Evolutionary conservation across 345 rosid species (phyloP).

Genomic region (Boechera divaricarpa): DNA sequence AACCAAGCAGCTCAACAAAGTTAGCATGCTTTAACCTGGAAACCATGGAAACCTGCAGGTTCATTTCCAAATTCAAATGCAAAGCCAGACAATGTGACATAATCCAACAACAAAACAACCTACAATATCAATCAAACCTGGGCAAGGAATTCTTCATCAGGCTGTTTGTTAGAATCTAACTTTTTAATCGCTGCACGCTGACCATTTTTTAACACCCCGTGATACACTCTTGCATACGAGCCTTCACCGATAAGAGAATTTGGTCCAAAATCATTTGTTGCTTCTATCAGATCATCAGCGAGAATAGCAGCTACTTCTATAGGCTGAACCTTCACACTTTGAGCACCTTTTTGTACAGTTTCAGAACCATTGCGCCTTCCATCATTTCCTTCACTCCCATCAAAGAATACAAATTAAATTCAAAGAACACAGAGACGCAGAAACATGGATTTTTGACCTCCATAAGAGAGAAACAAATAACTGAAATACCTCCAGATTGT

Average conservation of each 20-base stretch:
- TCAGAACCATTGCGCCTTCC: constrained; percentile 57
- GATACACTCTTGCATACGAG: constrained; percentile 67
- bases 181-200: constrained; percentile 63
- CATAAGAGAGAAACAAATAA: neutral
- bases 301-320: constrained; percentile 67
- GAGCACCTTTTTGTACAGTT: constrained; percentile 53
- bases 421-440: neutral
- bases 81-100: neutral
- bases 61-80: neutral
- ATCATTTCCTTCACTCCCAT: constrained; percentile 49
- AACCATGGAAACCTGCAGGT: constrained; percentile 68
- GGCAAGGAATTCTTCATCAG: constrained; percentile 52
- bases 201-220: constrained; percentile 56
- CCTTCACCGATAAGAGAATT: constrained; percentile 70
- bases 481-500: constrained; percentile 62
- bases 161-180: constrained; percentile 67
- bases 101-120: neutral
- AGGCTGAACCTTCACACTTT: constrained; percentile 61
- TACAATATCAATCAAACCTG: constrained; percentile 36
- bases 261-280: constrained; percentile 58
- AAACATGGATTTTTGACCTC: neutral
- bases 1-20: constrained; percentile 70
- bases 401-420: neutral
- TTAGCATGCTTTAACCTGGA: constrained; percentile 72
- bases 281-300: constrained; percentile 57